These are phyloP conservation scores for Pichia sp. DNA, from an alignment of 1,139 yeast genomes.

Conservation along the genomic window DNA sequence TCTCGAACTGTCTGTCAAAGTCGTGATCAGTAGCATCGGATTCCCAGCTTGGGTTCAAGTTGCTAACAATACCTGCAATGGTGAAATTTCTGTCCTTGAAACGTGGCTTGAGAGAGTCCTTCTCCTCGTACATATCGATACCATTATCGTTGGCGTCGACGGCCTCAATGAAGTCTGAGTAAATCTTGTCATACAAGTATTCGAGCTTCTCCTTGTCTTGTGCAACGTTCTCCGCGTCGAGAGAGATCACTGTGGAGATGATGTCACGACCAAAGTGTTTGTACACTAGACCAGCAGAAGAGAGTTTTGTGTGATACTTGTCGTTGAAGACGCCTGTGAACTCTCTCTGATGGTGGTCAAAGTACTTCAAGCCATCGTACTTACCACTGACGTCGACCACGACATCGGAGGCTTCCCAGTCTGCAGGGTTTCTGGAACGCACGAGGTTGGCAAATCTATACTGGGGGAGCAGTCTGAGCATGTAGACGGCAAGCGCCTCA, in stretches of 20 bases:
- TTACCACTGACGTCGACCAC: conserved; percentile 96
- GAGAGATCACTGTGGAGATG: conserved; percentile 32
- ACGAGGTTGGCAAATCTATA: conserved; percentile 60
- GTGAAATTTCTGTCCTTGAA: conserved; percentile 57
- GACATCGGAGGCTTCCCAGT: conserved; percentile 83
- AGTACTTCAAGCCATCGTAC: conserved; percentile 79
- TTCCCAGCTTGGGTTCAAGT: conserved; percentile 84
- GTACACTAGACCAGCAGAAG: conserved; percentile 91
- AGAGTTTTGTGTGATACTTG: conserved; percentile 64
- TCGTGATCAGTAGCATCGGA: conserved; percentile 55
- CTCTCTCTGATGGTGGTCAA: conserved; percentile 94
- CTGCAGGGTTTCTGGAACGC: conserved; percentile 76
- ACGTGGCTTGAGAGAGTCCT: conserved; percentile 38
- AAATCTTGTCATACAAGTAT: conserved; percentile 63
- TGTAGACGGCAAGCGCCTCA: conserved; percentile 90
- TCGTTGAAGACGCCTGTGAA: conserved; percentile 59
- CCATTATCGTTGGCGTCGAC: conserved; percentile 98
- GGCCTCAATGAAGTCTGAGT: conserved; percentile 81
- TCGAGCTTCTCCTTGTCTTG: conserved; percentile 40
- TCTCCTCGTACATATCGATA: conserved; percentile 56
- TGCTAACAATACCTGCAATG: conserved; percentile 71
- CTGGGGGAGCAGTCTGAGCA: conserved; percentile 68
- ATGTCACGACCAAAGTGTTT: conserved; percentile 89
- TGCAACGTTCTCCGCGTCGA: conserved; percentile 22
- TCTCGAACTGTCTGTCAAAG: conserved; percentile 57